phyloP scores from a whole-genome alignment of 1,284 basidiomycete species.

The Cryptococcus sp. region DNA sequence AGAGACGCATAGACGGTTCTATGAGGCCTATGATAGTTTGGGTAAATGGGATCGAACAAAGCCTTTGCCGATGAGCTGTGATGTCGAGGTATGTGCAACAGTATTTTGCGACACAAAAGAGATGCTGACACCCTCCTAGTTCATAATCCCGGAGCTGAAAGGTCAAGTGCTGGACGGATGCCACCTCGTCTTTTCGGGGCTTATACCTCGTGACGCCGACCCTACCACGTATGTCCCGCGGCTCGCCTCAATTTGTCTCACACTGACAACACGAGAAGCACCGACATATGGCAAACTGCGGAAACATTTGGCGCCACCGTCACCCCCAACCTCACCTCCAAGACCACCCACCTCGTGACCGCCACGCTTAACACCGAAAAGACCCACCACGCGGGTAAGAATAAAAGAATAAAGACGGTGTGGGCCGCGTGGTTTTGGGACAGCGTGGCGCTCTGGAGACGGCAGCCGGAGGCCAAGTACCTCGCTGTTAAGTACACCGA shows the following conservation, averaged over 20 bases:
- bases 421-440: slow-evolving; percentile 85
- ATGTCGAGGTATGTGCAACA: slow-evolving; percentile 59
- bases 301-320: slow-evolving; percentile 83
- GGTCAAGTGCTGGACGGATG: slow-evolving; percentile 68
- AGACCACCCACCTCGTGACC: slow-evolving; percentile 86
- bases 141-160: slow-evolving; percentile 79
- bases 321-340: slow-evolving; percentile 62
- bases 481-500: slow-evolving; percentile 14
- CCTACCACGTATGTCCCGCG: slow-evolving; percentile 57
- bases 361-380: slow-evolving; percentile 89
- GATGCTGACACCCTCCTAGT: slow-evolving; percentile 51
- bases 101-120: not conserved
- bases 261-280: slow-evolving; percentile 45
- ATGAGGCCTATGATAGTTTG: slow-evolving; percentile 10
- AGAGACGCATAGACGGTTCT: slow-evolving; percentile 17
- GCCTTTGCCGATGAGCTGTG: slow-evolving; percentile 47
- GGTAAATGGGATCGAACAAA: slow-evolving; percentile 7
- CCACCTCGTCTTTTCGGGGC: slow-evolving; percentile 84
- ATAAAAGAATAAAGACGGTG: slow-evolving; percentile 72
- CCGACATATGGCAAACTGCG: slow-evolving; percentile 84
- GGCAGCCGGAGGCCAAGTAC: slow-evolving; percentile 34
- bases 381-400: slow-evolving; percentile 71
- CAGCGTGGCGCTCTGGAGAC: slow-evolving; percentile 72
- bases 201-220: slow-evolving; percentile 79
- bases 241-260: not conserved